Base-by-base conservation (phyloP, 768 basidiomycete species). In the Phallus indusiatus region DNA sequence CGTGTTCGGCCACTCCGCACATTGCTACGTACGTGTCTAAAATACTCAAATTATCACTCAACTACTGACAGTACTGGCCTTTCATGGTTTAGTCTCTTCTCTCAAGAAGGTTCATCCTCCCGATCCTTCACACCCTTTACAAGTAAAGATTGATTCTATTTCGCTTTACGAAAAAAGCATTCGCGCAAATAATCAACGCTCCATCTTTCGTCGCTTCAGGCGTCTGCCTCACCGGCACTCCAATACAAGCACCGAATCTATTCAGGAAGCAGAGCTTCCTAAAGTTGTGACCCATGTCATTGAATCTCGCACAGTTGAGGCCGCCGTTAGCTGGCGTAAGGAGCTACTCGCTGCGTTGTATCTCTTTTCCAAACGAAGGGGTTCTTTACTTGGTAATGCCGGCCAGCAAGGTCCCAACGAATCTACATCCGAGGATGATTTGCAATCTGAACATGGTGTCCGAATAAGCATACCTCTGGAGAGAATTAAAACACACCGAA, bases 251-350 rank as follows among this genome's bases (percentile, higher is more conserved):
- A 42, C n/a, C 4, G 50, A 51, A 11, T 51, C 21, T 4, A 20
- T 22, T 22, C 21, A 34, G 18, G 50, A 51, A 18, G 4, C 21
- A 14, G 50, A 18, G 10, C 3, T 16, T 4, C 28, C 22, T 42
- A 69, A 69, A 16, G 59, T 61, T 21, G 56, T 21, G 20, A 66
- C 67, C 47, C 67, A 69, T 55, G 67, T 60, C 55, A 72, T 72
- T 18, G 82, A 82, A 63, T 80, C 82, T 55, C 84, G 83, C 63
- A 86, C 83, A 0, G 72, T 76, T 60, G 83, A 81, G 64, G 74
- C 80, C 12, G 74, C 79, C 10, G 63, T 69, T 33, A 76, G 75
- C 16, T 83, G 81, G 80, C 69, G 75, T 42, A 69, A 72, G 53
- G 81, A 82, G 62, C 28, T 83, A 4, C 67, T 67, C 47, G 78